Percentiles rank a stretch among this genome's conserved stretches.
Evolutionary conservation across 495 filamentous ascomycete genomes (phyloP).

Genomic region (Mycothermus thermophilus): DNA sequence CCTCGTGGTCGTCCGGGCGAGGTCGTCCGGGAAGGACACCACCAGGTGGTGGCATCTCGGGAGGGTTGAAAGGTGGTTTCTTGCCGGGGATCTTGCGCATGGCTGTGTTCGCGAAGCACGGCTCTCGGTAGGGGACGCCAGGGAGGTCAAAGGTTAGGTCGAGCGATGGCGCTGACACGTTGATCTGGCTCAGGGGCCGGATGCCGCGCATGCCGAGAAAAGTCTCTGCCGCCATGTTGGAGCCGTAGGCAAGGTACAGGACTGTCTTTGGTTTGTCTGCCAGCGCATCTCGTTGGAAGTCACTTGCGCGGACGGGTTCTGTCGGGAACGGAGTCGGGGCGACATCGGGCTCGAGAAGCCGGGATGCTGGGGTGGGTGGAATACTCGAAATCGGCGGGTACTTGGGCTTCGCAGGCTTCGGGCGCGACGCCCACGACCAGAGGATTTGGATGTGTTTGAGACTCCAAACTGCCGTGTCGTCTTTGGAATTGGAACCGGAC

Average conservation of each 20-base stretch:
- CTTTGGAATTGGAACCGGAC: not conserved
- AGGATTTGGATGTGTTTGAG: constrained; percentile 8
- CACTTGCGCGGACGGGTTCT: constrained; percentile 13
- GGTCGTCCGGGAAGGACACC: no score
- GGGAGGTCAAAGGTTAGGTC: constrained; percentile 72
- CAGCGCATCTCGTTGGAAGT: constrained; percentile 1
- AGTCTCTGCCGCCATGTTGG: constrained; percentile 64
- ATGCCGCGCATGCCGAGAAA: constrained; percentile 68
- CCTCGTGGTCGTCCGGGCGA: not conserved
- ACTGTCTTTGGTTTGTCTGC: constrained; percentile 34
- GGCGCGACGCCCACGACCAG: constrained; percentile 6
- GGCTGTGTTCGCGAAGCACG: constrained; percentile 77
- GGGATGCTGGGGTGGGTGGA: constrained; percentile 10
- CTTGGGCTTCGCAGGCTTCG: not conserved
- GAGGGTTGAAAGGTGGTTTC: constrained; percentile 18
- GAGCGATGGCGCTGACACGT: constrained; percentile 67
- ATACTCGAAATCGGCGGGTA: constrained; percentile 14
- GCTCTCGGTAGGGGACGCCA: constrained; percentile 75
- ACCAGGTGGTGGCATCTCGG: constrained; percentile 23
- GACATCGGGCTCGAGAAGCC: constrained; percentile 20
- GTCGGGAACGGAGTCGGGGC: constrained; percentile 13
- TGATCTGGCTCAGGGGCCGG: constrained; percentile 58
- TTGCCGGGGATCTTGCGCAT: constrained; percentile 34
- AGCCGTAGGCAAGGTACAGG: constrained; percentile 91
- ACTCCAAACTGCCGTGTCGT: constrained; percentile 9